Evolutionary conservation across 768 basidiomycete species (phyloP), one percentile per base, ranked within the genome.

Genomic region (Kockovaella imperatae): DNA sequence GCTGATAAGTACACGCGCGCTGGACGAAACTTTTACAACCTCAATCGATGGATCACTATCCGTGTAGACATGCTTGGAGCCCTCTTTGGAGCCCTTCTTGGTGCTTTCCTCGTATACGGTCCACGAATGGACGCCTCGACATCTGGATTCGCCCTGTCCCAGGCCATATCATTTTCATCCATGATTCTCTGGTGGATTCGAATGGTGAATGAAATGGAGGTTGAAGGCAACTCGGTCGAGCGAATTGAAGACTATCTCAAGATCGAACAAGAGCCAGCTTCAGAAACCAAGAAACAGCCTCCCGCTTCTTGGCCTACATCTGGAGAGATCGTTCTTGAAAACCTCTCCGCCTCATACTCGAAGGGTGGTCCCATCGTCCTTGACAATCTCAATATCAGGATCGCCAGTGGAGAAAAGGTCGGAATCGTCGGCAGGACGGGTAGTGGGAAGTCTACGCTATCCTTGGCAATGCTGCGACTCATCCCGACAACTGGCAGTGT

Each of bases 221-320:
- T 71, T 10, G 54, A 67, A 38, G 70, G 70, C 17, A 73, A 73
- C 50, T 65, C 64, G 4, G 62, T 73, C 39, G 72, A 73, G 59
- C 75, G 80, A 35, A 74, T 82, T 35, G 71, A 77, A 38, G 77
- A 77, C 38, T 82, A 80, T 57, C 62, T 81, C 30, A 65, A 72
- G n/a, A 78, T 80, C 34, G 79, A 80, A 42, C 78, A 79, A 49
- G 81, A 82, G 59, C 74, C 75, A 0, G 69, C 72, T 44, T 53
- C 75, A 0, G 72, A 72, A 0, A 52, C 67, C 23, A 52, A 69
- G 5, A 76, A 76, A 2, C 61, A 74, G n/a, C 81, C 81, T 3
- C 80, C 81, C 4, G 80, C 81, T 0, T 77, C 80, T 48, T 83
- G 81, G 81, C 81, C 81, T 3, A 73, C 80, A 1, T 77, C 77